phyloP scores from a whole-genome alignment of 225 moss, liverwort and hornwort genomes.

The Lunularia cruciata region DNA sequence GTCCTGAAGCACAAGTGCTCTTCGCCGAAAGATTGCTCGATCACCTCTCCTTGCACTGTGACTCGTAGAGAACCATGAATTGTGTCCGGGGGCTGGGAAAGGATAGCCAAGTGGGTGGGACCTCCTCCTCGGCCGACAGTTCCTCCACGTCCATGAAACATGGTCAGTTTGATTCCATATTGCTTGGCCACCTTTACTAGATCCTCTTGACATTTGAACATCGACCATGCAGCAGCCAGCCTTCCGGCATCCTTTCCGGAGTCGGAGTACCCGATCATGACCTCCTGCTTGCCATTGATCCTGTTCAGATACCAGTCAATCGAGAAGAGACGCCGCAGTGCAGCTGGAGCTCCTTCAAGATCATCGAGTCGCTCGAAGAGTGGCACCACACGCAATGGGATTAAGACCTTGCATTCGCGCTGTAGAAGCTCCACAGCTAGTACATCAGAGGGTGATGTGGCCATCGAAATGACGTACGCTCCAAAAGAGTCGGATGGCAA shows the following conservation, averaged over 20 bases:
- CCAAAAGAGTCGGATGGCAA: slow-evolving; percentile 88
- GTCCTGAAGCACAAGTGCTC: slow-evolving; percentile 87
- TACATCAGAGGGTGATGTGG: slow-evolving; percentile 88
- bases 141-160: slow-evolving; percentile 97
- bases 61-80: slow-evolving; percentile 91
- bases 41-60: slow-evolving; percentile 94
- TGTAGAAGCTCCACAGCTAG: slow-evolving; percentile 88
- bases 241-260: slow-evolving; percentile 97
- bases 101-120: slow-evolving; percentile 92
- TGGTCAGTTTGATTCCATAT: slow-evolving; percentile 75
- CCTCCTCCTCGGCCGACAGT: slow-evolving; percentile 96
- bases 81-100: slow-evolving; percentile 96
- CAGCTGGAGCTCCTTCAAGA: slow-evolving; percentile 78
- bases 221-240: slow-evolving; percentile 92
- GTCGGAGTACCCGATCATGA: slow-evolving; percentile 98
- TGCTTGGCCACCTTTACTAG: slow-evolving; percentile 88
- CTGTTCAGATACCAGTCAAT: slow-evolving; percentile 93
- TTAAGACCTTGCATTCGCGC: slow-evolving; percentile 74
- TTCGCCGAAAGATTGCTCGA: slow-evolving; percentile 95
- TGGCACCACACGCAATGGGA: slow-evolving; percentile 87
- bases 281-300: slow-evolving; percentile 94
- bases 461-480: slow-evolving; percentile 98
- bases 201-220: slow-evolving; percentile 96
- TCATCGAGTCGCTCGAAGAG: slow-evolving; percentile 93
- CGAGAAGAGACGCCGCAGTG: slow-evolving; percentile 81